Base-by-base conservation (phyloP, 2,329 filamentous ascomycete genomes). In the Ophiostoma himal-ulmi region DNA sequence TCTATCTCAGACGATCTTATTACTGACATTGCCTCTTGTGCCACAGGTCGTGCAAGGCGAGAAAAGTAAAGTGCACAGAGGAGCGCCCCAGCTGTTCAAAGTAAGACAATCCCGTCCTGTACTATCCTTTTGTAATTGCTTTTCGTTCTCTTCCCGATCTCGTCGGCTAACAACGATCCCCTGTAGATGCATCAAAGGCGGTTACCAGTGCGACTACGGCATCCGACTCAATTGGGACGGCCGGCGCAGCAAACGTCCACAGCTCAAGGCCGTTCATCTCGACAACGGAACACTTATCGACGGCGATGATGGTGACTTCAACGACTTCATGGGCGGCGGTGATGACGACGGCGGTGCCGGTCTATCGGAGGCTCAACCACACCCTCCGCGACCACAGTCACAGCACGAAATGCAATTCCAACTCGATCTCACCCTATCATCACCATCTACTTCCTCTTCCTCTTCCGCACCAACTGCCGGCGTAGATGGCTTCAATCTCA, bases 141-240 rank as follows among this genome's bases (percentile, higher is more conserved):
- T 1, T 14, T 20, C 17, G 7, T 22, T 34, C 5, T 64, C 34
- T 13, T 62, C 6, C 52, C 52, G n/a, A 57, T 57, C 52, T 30
- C 8, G 52, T 26, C n/a, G 52, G 52, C 52, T 57, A 36, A 37
- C 34, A 8, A 26, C 65, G 41, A 66, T 34, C 5, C 34, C 8
- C 52, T 17, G 52, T 69, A 84, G 82, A 76, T 94, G 92, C 78
- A 83, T 88, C 75, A 88, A 88, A 72, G 88, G 89, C 73, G 88
- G 88, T 72, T 90, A 93, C 77, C 81, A 82, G 66, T 95, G 92
- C 81, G 91, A 95, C 79, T 94, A 94, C 78, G 91, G 88, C 75
- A 91, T 94, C 75, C 86, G 90, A 41, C 81, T 94, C 74, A 94
- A 94, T 75, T 94, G 92, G 92, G 89, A 90, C 72, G 91, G 91